Evolutionary conservation across 1,284 basidiomycete species (phyloP), one percentile per base, ranked within the genome.

Genomic region (Rhodotorula sp.): DNA sequence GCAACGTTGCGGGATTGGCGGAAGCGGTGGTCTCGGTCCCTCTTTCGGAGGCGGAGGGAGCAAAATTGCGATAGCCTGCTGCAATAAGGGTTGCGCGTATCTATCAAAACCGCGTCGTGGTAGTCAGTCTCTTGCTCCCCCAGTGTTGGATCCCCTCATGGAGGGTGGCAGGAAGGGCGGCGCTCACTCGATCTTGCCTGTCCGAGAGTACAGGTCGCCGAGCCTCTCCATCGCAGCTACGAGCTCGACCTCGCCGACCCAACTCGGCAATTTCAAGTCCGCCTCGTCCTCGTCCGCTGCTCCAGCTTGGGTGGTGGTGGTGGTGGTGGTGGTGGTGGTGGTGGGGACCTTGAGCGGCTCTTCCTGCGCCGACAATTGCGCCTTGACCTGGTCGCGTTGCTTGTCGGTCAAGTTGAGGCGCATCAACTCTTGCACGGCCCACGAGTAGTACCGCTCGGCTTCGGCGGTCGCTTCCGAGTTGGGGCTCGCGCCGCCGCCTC

Each of bases 371-470:
- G 45, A 64, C 37, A 56, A 44, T 29, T 68, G 37, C 3, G 48
- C 24, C 20, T 60, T 44, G 4, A 75, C 73, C 56, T 55, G 58
- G 6, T 37, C 48, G 51, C 65, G 62, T 58, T 75, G 72, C 59
- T 60, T 59, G 42, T 62, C 62, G 2, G 67, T 66, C 63, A 75
- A 26, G 26, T 59, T 67, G 44, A 73, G 37, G 44, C 72, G 58
- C 69, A 75, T 73, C 45, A 75, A 49, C 64, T 73, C 72, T 46
- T 71, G 49, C 3, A 75, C 67, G 15, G 63, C 46, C 69, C 71
- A 75, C 0, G 59, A 55, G 64, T 71, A 75, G 45, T 66, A 64
- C 68, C 70, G 33, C 66, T 75, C 74, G 4, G 74, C 74, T 30
- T 69, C 64, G 53, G 42, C 44, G 29, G 33, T 30, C 6, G 49